phyloP scores from a whole-genome alignment of 2,329 filamentous ascomycete species.

The Ceratocystis cacaofunesta region DNA sequence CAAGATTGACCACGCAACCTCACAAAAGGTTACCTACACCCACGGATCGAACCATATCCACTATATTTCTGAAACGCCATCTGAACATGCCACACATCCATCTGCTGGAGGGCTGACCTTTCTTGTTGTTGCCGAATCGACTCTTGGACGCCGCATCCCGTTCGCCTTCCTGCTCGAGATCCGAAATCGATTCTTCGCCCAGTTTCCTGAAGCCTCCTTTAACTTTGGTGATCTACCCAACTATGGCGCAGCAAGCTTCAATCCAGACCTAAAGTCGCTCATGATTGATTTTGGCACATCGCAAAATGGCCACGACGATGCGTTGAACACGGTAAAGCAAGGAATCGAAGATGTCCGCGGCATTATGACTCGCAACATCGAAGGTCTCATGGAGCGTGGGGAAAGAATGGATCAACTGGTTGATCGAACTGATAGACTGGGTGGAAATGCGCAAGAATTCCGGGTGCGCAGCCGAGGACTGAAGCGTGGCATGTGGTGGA shows the following conservation, averaged over 20 bases:
- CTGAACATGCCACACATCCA: slow-evolving; percentile 40
- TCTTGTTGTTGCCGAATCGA: slow-evolving; percentile 70
- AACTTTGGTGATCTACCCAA: slow-evolving; percentile 68
- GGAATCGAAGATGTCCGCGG: slow-evolving; percentile 88
- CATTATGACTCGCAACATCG: slow-evolving; percentile 94
- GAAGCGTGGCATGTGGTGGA: slow-evolving; percentile 98
- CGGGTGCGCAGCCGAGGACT: slow-evolving; percentile 71
- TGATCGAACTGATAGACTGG: slow-evolving; percentile 88
- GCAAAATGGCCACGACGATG: slow-evolving; percentile 59
- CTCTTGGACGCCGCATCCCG: slow-evolving; percentile 71
- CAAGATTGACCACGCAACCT: slow-evolving; percentile 67
- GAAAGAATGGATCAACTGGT: slow-evolving; percentile 89
- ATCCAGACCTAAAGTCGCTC: slow-evolving; percentile 57
- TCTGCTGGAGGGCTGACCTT: slow-evolving; percentile 76
- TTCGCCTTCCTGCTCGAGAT: slow-evolving; percentile 88
- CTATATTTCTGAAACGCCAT: slow-evolving; percentile 77
- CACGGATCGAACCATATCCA: slow-evolving; percentile 88
- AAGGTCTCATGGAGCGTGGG: slow-evolving; percentile 72
- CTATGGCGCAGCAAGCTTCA: slow-evolving; percentile 84
- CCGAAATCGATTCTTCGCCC: slow-evolving; percentile 68
- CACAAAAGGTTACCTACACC: slow-evolving; percentile 87
- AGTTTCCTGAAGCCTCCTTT: slow-evolving; percentile 49
- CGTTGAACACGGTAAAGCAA: slow-evolving; percentile 64
- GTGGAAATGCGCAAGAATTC: slow-evolving; percentile 80
- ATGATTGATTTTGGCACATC: slow-evolving; percentile 79